phyloP scores from a whole-genome alignment of 371 early-diverging fungal genomes.

The Syncephalis plumigaleata region DNA sequence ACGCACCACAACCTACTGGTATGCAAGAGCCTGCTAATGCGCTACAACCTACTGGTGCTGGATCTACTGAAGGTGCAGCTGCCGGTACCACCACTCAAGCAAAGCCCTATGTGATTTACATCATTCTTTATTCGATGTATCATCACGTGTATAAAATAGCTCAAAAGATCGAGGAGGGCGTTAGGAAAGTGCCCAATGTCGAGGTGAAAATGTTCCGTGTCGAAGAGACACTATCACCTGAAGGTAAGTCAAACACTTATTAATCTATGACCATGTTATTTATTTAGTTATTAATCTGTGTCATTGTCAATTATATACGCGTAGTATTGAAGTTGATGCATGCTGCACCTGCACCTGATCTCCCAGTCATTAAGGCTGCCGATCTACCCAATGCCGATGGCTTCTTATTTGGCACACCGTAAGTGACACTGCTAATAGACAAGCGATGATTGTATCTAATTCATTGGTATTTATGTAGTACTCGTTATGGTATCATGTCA shows the following conservation, averaged over 20 bases:
- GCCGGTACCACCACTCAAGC: too few relatives aligned
- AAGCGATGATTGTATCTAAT: neutral
- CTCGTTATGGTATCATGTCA: slow-evolving; percentile 52
- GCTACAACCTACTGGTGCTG: too few relatives aligned
- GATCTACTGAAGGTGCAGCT: too few relatives aligned
- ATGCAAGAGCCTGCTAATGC: too few relatives aligned
- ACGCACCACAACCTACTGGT: too few relatives aligned
- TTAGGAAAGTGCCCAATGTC: slow-evolving; percentile 29
- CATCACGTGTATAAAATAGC: slow-evolving; percentile 60
- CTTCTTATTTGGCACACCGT: slow-evolving; percentile 53
- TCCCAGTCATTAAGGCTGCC: slow-evolving; percentile 35
- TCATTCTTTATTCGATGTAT: slow-evolving; percentile 35
- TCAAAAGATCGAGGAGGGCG: slow-evolving; percentile 38
- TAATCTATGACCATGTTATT: slow-evolving; percentile 26
- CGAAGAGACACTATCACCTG: slow-evolving; percentile 40
- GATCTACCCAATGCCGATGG: slow-evolving; percentile 54
- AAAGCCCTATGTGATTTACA: neutral
- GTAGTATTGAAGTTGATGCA: slow-evolving; percentile 51
- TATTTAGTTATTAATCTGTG: slow-evolving; percentile 43
- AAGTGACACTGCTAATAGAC: neutral
- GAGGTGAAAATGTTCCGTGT: slow-evolving; percentile 44
- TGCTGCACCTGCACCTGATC: slow-evolving; percentile 29
- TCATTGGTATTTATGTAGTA: slow-evolving; percentile 4
- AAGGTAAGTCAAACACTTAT: slow-evolving; percentile 15
- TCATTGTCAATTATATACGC: slow-evolving; percentile 42